Evolutionary conservation across 345 rosid species (phyloP).

Genomic region (Rhodomyrtus tomentosa): DNA sequence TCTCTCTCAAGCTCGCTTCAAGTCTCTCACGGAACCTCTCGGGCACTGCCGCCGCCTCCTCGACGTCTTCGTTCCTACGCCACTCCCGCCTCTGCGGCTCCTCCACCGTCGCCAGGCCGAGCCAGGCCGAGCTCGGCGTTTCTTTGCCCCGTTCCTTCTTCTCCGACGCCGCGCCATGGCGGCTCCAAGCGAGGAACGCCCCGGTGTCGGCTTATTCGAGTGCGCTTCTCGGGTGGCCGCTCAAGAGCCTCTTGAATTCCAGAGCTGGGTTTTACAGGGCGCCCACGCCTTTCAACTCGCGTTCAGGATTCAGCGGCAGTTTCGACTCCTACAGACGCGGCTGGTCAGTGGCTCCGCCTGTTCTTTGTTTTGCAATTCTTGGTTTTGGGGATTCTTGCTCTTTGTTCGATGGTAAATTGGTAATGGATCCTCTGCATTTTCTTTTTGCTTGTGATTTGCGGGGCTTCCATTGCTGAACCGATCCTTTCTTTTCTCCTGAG

Average conservation of each 20-base stretch:
- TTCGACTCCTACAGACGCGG: not conserved
- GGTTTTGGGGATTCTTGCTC: not conserved
- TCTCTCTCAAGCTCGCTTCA: not conserved
- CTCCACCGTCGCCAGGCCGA: not conserved
- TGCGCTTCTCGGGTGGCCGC: not conserved
- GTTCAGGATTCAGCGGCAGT: not conserved
- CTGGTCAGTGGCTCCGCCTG: not conserved
- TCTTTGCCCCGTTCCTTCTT: not conserved
- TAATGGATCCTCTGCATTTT: not conserved
- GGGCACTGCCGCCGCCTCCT: not conserved
- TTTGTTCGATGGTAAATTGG: not conserved
- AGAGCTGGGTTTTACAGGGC: not conserved
- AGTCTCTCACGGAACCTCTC: not conserved
- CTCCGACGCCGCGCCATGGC: not conserved
- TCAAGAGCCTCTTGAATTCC: not conserved
- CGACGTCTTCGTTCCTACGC: not conserved
- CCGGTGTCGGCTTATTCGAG: not conserved
- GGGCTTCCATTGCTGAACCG: not conserved
- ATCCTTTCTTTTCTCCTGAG: not conserved
- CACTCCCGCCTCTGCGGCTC: not conserved
- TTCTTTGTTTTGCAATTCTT: not conserved
- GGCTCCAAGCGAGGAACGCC: not conserved
- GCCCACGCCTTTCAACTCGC: not conserved
- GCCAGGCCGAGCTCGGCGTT: not conserved
- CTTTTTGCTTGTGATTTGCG: not conserved